Conservation (phyloP, 73 alveolate genomes). For the Tetrahymena borealis region DNA sequence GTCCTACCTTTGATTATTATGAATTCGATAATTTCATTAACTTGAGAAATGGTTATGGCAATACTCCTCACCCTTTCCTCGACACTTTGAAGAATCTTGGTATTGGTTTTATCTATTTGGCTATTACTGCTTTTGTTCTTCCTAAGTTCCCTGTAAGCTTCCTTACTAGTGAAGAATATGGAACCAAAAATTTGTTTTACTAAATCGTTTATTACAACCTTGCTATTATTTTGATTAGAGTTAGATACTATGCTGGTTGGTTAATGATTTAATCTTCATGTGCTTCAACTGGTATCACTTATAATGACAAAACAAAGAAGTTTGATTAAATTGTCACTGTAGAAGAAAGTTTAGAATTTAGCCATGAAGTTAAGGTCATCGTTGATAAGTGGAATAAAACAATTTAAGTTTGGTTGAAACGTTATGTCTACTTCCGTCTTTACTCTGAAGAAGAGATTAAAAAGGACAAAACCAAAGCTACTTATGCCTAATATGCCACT, state of each 20-base stretch:
- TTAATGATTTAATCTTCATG: neutral
- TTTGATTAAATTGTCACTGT: conserved; percentile 17
- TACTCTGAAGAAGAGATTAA: conserved; percentile 33
- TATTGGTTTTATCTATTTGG: conserved; percentile 48
- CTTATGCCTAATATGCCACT: conserved; percentile 51
- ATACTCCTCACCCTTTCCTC: conserved; percentile 50
- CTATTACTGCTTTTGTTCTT: conserved; percentile 34
- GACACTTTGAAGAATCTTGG: conserved; percentile 49
- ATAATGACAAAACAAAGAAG: conserved; percentile 48
- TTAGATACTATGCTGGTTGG: conserved; percentile 46
- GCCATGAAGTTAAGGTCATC: conserved; percentile 46
- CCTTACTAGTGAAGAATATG: conserved; percentile 62
- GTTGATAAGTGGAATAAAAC: conserved; percentile 80
- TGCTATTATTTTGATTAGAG: conserved; percentile 46
- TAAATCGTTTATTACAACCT: conserved; percentile 55
- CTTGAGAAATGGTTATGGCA: conserved; percentile 50
- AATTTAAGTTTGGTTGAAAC: conserved; percentile 80
- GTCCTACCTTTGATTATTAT: conserved; percentile 87
- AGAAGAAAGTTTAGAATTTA: conserved; percentile 20
- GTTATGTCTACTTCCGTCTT: conserved; percentile 71
- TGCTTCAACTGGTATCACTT: conserved; percentile 62
- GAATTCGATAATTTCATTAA: conserved; percentile 71
- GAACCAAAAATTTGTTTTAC: conserved; percentile 6
- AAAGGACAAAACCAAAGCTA: conserved; percentile 38
- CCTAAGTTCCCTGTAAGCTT: conserved; percentile 44